Conservation (phyloP, 371 early-diverging fungal genomes). For the Umbelopsis sp. region DNA sequence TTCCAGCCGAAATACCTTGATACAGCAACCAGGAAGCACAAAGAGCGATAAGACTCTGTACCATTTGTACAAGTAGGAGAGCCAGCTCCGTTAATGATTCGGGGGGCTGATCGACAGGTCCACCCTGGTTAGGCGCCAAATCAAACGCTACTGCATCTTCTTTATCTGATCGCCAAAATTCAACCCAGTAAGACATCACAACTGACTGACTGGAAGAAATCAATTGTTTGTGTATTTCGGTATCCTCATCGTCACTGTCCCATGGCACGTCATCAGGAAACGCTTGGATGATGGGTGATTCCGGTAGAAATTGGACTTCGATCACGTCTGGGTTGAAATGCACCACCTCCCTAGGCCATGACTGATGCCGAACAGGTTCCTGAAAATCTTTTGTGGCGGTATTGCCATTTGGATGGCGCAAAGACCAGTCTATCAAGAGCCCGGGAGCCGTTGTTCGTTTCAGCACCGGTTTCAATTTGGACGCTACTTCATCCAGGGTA, state of each 20-base stretch:
- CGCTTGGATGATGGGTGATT: constrained; percentile 26
- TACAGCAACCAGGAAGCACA: constrained; percentile 12
- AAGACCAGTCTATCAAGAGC: background rate
- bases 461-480: constrained; percentile 35
- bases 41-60: background rate
- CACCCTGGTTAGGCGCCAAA: background rate
- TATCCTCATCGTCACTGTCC: constrained; percentile 15
- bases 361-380: constrained; percentile 14
- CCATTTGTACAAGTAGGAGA: constrained; percentile 2
- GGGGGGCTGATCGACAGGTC: constrained; percentile 3
- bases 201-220: background rate
- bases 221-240: background rate
- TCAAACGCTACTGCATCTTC: background rate
- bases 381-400: background rate
- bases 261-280: constrained; percentile 10
- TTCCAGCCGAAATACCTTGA: constrained; percentile 7
- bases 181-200: constrained; percentile 2
- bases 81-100: constrained; percentile 5
- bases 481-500: constrained; percentile 11
- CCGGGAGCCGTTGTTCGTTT: constrained; percentile 10
- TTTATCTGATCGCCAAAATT: background rate
- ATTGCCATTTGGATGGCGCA: constrained; percentile 6
- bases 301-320: constrained; percentile 37
- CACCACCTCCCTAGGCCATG: constrained; percentile 23
- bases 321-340: constrained; percentile 38